phyloP scores from a whole-genome alignment of 148 eudicot genomes.

The Fagopyrum esculentum region DNA sequence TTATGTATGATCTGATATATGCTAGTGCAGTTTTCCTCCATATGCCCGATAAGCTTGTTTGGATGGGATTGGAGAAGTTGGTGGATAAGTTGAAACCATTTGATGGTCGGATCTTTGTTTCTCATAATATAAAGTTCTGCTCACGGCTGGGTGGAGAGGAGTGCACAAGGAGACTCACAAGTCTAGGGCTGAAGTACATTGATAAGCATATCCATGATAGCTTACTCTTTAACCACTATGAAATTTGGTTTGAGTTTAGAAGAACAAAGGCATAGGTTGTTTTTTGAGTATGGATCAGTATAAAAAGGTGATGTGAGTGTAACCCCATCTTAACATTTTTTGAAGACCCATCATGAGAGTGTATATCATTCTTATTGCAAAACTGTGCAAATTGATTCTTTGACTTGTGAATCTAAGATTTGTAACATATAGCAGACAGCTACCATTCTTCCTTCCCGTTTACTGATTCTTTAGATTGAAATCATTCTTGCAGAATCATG shows the following conservation, averaged over 20 bases:
- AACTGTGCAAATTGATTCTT: no score
- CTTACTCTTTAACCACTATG: slow-evolving; percentile 89
- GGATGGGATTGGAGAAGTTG: slow-evolving; percentile 85
- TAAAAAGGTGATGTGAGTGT: no score
- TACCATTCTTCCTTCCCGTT: no score
- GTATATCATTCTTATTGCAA: not conserved
- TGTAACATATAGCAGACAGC: no score
- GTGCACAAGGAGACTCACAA: slow-evolving; percentile 57
- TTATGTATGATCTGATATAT: slow-evolving; percentile 67
- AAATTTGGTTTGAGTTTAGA: slow-evolving; percentile 94
- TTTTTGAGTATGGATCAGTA: no score
- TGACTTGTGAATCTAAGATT: no score
- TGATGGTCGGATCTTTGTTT: slow-evolving; percentile 83
- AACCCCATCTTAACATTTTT: not conserved
- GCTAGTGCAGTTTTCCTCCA: slow-evolving; percentile 97
- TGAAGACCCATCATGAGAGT: not conserved
- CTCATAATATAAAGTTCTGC: slow-evolving; percentile 90
- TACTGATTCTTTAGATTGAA: no score
- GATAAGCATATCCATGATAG: slow-evolving; percentile 87
- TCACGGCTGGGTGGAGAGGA: slow-evolving; percentile 89
- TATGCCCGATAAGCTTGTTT: slow-evolving; percentile 93
- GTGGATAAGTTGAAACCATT: slow-evolving; percentile 52
- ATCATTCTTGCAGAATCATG: no score
- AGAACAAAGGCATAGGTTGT: slow-evolving; percentile 36
- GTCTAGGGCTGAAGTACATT: slow-evolving; percentile 69